Conservation (phyloP, 106 monocot species). For the Iris macrosiphon region DNA sequence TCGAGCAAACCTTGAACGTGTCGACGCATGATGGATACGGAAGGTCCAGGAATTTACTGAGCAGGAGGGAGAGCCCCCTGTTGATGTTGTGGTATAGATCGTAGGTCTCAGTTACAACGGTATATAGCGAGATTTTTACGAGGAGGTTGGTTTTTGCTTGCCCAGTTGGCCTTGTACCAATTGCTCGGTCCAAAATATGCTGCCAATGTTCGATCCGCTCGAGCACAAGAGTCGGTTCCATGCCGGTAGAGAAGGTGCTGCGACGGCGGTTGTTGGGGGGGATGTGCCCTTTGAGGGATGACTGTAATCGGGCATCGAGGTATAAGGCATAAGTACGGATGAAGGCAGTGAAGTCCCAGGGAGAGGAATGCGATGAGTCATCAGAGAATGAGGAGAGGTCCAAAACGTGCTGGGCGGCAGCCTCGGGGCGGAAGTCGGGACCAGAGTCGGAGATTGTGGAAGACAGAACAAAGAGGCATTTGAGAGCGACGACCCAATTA, state of each 20-base stretch:
- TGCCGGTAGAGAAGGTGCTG: background rate
- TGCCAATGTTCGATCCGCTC: slow-evolving; percentile 4
- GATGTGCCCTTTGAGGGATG: slow-evolving; percentile 26
- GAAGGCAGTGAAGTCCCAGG: slow-evolving; percentile 67
- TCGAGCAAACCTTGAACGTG: background rate
- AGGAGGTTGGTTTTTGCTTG: background rate
- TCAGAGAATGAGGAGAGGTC: slow-evolving; percentile 45
- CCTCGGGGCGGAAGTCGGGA: slow-evolving; percentile 40
- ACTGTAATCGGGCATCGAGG: slow-evolving; percentile 46
- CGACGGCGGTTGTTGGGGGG: slow-evolving; percentile 18
- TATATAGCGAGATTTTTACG: background rate
- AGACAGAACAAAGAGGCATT: slow-evolving; percentile 39
- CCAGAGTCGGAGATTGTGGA: slow-evolving; percentile 20
- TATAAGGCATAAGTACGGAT: slow-evolving; percentile 57
- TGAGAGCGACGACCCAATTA: slow-evolving; percentile 67
- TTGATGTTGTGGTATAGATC: slow-evolving; percentile 12
- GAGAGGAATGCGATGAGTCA: slow-evolving; percentile 8
- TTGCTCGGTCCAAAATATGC: slow-evolving; percentile 3
- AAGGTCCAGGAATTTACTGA: slow-evolving; percentile 3
- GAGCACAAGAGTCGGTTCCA: background rate
- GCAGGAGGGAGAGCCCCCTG: slow-evolving; percentile 3
- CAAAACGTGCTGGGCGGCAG: slow-evolving; percentile 25
- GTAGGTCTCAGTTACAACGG: slow-evolving; percentile 6
- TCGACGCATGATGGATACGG: background rate
- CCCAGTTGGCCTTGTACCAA: slow-evolving; percentile 10